Base-by-base conservation (phyloP, 2,329 filamentous ascomycete species). In the Cadophora gregata region DNA sequence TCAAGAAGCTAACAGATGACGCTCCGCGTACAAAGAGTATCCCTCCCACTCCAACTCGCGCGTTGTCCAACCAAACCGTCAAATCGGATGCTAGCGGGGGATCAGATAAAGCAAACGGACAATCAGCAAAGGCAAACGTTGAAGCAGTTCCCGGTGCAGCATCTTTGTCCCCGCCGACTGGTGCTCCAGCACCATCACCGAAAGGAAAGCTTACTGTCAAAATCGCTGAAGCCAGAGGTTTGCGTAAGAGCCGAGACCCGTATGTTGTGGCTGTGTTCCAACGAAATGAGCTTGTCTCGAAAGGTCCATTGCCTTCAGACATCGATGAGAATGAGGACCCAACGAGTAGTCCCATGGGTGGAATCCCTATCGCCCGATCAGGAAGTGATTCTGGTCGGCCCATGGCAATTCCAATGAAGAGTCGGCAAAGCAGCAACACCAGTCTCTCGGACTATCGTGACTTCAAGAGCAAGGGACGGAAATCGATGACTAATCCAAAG, bases 241-340 rank as follows among this genome's bases (percentile, higher is more conserved):
- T 99, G 62, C 87, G 91, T 68, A 92, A 89, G 66, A 93, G 93
- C 76, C 88, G 89, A 67, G 93, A 97, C 75, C 96, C 96, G 1
- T 99, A 99, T 75, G 93, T 97, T 62, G 93, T 99, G 12, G 97
- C 92, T 67, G 94, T 97, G 29, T 99, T 98, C 76, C 96, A 99
- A 78, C 92, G 93, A 78, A 97, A 95, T 76, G 96, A 99, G 79
- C 90, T 97, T 74, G 97, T 99, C 64, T 98, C 96, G 0, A 90
- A 92, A 64, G 93, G 93, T 2, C 92, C 94, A 14, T 87, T 90
- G 71, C 83, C 82, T 63, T 85, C 88, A 66, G 86, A 85, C 42
- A 83, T 85, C 36, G 89, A 91, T 53, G 84, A 87, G 42, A 87
- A 89, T 53, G 87, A 90, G 64, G 76, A 84, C 66, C 70, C 81